Base-by-base conservation (phyloP, 129 eudicot genomes). In the Solidago caesia region DNA sequence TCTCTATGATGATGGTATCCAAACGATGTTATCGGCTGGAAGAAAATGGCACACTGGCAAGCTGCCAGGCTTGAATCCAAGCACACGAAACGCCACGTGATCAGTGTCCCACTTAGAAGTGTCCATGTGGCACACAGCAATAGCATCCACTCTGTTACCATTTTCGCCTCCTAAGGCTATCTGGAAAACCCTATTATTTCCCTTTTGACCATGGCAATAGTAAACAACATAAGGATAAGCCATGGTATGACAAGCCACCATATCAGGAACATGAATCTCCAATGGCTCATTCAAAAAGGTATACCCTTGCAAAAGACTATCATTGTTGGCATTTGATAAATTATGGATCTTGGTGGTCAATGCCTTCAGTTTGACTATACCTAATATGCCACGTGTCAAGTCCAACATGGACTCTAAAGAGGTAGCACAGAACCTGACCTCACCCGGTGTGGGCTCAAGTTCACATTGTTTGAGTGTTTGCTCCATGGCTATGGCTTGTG, bases 31-130 rank as follows among this genome's bases (percentile, higher is more conserved):
- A 82, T 86, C 92, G 0, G 84, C 71, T 0, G 89, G 96, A 46
- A 88, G 85, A 70, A 87, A 84, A 77, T 91, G 97, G 71, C 97
- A 91, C n/a, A 87, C 85, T 1, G 97, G 86, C 21, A 79, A 64
- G 7, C 44, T 71, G 7, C 90, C 96, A 1, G 90, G 97, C 42
- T 14, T 44, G 21, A 61, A 78, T 49, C 77, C 78, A 10, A 85
- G 84, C 43, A 86, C 87, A 0, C 70, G 80, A 71, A 88, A 86
- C 7, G 84, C 83, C 63, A 87, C 85, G 51, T 88, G 89, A 13
- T 62, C 71, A 1, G 69, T 84, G 41, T 82, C 84, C 96, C 96
- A 88, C 41, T 59, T 43, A 5, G 88, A 81, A 5, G 90, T 88
- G 57, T 91, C 84, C 89, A 86, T 76, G 77, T 88, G 96, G 82